Evolutionary conservation across 495 filamentous ascomycete species (phyloP), one percentile per base, ranked within the genome.

Genomic region (Hypoxylon intermedium): DNA sequence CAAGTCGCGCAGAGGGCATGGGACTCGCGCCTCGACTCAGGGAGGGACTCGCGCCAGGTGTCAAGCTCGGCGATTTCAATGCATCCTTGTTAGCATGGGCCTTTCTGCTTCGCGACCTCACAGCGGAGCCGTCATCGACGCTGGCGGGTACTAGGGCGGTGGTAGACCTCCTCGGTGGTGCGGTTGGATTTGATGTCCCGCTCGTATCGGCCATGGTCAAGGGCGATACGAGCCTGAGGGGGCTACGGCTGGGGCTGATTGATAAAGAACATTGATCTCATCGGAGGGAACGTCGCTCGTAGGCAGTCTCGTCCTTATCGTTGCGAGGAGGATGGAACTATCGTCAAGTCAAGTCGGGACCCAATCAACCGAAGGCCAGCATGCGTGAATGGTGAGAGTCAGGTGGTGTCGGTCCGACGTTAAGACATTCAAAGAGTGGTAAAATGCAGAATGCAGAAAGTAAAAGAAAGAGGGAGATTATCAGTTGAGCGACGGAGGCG

Each of bases 1-100:
- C 43, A 34, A 79, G 72, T 55, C 63, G 76, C 28, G 75, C 53
- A 9, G 72, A 60, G 2, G 77, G 76, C 60, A 80, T 78, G 15
- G 76, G 73, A 58, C 75, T 74, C 24, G 63, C 72, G 4, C 70
- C 73, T 47, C 77, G 73, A 62, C 55, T 77, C 43, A 53, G 70
- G 9, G 33, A 20, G 12, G 68, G 53, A 53, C 62, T 67, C 23
- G 43, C 47, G 20, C 53, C 51, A 9, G 52, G 48, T 45, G 55
- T 52, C 13, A 65, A 46, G 28, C 38, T 53, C 6, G 55, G 45
- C 6, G 56, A 41, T 28, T 23, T 56, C 9, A 37, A 9, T 30
- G 45, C 43, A 37, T 64, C 60, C 16, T 43, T 43, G 43, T 24
- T 48, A 18, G 31, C 37, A n/a, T 51, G 58, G 9, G 52, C 41